Evolutionary conservation across 2,329 filamentous ascomycete species (phyloP), one percentile per base, ranked within the genome.

Genomic region (Juglanconis sp.): DNA sequence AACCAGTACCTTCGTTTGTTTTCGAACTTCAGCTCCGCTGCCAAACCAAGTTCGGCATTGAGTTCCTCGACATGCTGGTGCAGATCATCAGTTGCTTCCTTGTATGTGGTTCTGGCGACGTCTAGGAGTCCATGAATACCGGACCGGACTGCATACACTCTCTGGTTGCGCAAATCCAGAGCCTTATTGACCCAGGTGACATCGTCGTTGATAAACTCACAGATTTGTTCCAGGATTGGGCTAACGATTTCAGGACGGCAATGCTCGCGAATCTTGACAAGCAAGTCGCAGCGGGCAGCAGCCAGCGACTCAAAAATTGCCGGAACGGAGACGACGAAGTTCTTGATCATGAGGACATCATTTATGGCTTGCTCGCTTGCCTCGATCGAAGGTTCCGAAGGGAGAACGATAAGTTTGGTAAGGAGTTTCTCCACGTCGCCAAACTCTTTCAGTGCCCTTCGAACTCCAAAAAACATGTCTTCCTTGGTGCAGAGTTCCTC

Each of bases 101-200:
- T 96, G 75, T 95, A 97, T 0, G 91, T 92, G 68, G 92, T 89
- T 5, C 93, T 85, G 38, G 92, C 91, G 42, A 97, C 90, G 73
- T 97, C 94, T 4, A 98, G 83, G 59, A 97, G 83, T 2, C 91
- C 91, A 67, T 91, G 92, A 47, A 95, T 86, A 0, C 91, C 91
- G 50, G 91, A 86, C 83, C 91, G 57, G 30, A 63, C 55, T 5
- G 61, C 58, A 17, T 55, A 63, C 2, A 60, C 59, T 64, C 94
- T 82, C 70, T 98, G 94, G 63, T 97, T 96, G 13, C 93, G 85
- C 59, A 96, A 79, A 63, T 97, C 94, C 4, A 98, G 80, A 0
- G 95, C 89, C 30, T 88, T 86, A 51, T 83, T 90, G 61, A 91
- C 89, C 66, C 90, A 96, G 0, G 81, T 84, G 0, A 92, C 90